Evolutionary conservation across 306 rosid genomes (phyloP).

Genomic region (Cicer bijugum): DNA sequence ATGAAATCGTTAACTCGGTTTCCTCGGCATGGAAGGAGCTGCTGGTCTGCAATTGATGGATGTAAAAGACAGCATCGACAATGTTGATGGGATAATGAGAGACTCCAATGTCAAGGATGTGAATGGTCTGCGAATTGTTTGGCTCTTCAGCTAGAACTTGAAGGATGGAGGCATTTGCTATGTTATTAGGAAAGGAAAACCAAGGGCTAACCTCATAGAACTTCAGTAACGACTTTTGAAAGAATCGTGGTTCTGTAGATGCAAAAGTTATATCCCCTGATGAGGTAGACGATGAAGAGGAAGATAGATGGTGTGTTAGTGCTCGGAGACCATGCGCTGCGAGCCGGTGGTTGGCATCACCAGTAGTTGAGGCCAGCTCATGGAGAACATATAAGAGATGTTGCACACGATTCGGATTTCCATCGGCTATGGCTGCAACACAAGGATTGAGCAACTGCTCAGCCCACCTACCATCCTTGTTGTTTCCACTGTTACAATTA

Average conservation of each 20-base stretch:
- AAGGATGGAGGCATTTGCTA: constrained; percentile 82
- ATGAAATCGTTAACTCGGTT: too few relatives aligned
- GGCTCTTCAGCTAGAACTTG: constrained; percentile 68
- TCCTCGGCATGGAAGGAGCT: too few relatives aligned
- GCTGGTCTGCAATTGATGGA: too few relatives aligned
- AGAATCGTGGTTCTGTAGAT: constrained; percentile 68
- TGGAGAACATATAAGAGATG: constrained; percentile 84
- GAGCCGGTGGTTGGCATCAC: constrained; percentile 86
- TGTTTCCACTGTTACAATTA: constrained; percentile 61
- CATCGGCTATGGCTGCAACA: constrained; percentile 64
- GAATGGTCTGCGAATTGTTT: constrained; percentile 54
- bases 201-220: constrained; percentile 93
- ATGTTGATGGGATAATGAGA: too few relatives aligned
- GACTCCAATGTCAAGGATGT: constrained; percentile 88
- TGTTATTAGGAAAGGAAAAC: constrained; percentile 85
- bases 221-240: constrained; percentile 70
- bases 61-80: too few relatives aligned
- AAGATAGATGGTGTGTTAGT: constrained; percentile 59
- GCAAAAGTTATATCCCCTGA: constrained; percentile 57
- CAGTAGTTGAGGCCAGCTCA: constrained; percentile 75
- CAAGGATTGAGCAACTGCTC: constrained; percentile 92
- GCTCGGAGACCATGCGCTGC: constrained; percentile 78
- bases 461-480: constrained; percentile 96
- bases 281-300: constrained; percentile 51
- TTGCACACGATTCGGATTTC: constrained; percentile 70